Evolutionary conservation across 768 basidiomycete species (phyloP).

Genomic region (Boletus reticuloceps): DNA sequence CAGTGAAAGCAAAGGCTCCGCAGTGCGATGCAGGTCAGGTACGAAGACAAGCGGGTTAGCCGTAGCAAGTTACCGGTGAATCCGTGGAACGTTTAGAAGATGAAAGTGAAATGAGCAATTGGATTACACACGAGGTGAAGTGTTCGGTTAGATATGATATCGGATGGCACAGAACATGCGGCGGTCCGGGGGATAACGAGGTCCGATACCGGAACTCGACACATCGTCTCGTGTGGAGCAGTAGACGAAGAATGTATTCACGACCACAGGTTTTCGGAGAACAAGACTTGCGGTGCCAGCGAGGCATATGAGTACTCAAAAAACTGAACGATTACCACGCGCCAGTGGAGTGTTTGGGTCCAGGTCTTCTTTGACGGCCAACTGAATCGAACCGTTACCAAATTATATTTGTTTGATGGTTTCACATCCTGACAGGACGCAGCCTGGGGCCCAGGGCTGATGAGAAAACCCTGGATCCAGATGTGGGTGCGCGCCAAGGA

Average conservation of each 20-base stretch:
- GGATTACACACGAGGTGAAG: constrained; percentile 6
- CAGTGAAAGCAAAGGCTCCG: constrained; percentile 6
- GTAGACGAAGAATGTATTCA: background rate
- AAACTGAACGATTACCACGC: constrained; percentile 25
- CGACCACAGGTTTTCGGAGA: constrained; percentile 17
- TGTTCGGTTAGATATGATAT: constrained; percentile 30
- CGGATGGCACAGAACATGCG: constrained; percentile 5
- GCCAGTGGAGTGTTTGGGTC: constrained; percentile 25
- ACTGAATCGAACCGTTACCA: constrained; percentile 21
- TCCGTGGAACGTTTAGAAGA: constrained; percentile 4
- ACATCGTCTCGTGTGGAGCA: background rate
- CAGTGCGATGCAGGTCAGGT: constrained; percentile 21
- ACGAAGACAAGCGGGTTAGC: constrained; percentile 15
- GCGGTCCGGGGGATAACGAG: constrained; percentile 17
- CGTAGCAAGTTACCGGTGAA: constrained; percentile 6
- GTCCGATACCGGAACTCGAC: constrained; percentile 24
- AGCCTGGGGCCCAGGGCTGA: constrained; percentile 17
- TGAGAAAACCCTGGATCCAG: constrained; percentile 21
- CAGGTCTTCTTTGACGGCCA: constrained; percentile 20
- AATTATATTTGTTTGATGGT: constrained; percentile 13
- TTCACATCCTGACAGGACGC: constrained; percentile 14
- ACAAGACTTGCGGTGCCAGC: constrained; percentile 1
- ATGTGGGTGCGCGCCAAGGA: constrained; percentile 14
- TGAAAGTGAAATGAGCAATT: constrained; percentile 13
- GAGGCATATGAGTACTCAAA: background rate